Conservation (phyloP, 768 basidiomycete genomes). For the Lepiota venenata region DNA sequence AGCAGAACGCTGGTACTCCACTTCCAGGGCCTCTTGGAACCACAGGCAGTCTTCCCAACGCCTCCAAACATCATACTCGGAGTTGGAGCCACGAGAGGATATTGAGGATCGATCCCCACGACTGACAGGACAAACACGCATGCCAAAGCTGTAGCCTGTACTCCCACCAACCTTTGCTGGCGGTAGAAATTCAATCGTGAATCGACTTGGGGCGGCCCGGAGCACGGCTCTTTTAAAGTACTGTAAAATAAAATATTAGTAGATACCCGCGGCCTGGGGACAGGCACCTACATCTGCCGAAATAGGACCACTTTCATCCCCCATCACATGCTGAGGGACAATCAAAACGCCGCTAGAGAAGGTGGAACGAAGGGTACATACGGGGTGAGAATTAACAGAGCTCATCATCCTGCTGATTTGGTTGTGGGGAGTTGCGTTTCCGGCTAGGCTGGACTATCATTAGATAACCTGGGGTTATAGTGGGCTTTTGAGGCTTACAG, state of each 20-base stretch:
- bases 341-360: background rate
- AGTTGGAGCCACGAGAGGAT: constrained; percentile 30
- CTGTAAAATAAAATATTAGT: constrained; percentile 27
- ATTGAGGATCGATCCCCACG: constrained; percentile 35
- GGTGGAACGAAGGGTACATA: background rate
- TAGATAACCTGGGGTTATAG: background rate
- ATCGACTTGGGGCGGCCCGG: constrained; percentile 53
- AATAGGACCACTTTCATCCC: constrained; percentile 22
- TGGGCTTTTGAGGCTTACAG: background rate
- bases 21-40: constrained; percentile 70
- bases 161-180: constrained; percentile 65
- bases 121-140: constrained; percentile 51
- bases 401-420: background rate
- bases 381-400: background rate
- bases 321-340: constrained; percentile 16
- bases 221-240: constrained; percentile 60
- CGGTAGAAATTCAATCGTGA: constrained; percentile 54
- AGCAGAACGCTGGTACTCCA: constrained; percentile 59
- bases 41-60: constrained; percentile 81
- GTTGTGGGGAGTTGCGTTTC: background rate
- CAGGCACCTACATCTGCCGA: constrained; percentile 20
- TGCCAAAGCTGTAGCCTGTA: constrained; percentile 53
- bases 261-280: background rate
- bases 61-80: constrained; percentile 73
- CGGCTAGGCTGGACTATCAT: background rate